Percentiles rank a stretch among this genome's conserved stretches.
phyloP scores from a whole-genome alignment of 148 eudicot species.

The Vaccinium macrocarpon region DNA sequence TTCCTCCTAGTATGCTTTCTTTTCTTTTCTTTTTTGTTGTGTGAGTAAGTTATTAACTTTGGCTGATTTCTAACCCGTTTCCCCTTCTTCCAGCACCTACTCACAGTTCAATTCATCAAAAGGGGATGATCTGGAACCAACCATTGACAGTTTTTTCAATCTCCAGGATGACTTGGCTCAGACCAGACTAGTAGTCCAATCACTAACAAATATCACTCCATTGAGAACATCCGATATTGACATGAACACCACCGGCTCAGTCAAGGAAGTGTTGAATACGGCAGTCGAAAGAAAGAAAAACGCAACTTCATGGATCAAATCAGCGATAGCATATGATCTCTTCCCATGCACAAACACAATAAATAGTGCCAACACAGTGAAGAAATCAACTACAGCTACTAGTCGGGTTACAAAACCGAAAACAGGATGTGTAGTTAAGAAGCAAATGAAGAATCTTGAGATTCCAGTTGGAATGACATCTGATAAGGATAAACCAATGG shows the following conservation, averaged over 20 bases:
- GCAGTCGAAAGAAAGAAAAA: constrained; percentile 50
- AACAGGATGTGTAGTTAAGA: constrained; percentile 16
- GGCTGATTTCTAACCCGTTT: background rate
- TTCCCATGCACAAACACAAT: constrained; percentile 19
- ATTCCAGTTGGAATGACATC: constrained; percentile 20
- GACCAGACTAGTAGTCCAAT: constrained; percentile 35
- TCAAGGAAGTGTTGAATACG: constrained; percentile 36
- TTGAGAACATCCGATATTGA: constrained; percentile 30
- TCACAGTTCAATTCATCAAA: constrained; percentile 31
- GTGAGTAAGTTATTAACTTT: background rate
- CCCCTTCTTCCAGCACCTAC: constrained; percentile 28
- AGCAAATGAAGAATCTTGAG: constrained; percentile 22
- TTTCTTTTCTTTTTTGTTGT: background rate
- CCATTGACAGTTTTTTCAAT: constrained; percentile 37
- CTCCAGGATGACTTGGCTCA: constrained; percentile 40
- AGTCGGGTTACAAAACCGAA: constrained; percentile 26
- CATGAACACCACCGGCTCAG: constrained; percentile 16
- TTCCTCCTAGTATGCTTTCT: background rate
- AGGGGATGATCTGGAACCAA: constrained; percentile 29
- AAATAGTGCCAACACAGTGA: constrained; percentile 13
- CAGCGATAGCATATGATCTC: constrained; percentile 44
- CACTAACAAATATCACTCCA: constrained; percentile 42
- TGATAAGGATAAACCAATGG: constrained; percentile 25
- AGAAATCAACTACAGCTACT: constrained; percentile 21
- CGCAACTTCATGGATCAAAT: constrained; percentile 46